These are phyloP conservation scores for Melanomma pulvis-pyrius DNA, from an alignment of 495 filamentous ascomycete genomes.

Conservation along the genomic window DNA sequence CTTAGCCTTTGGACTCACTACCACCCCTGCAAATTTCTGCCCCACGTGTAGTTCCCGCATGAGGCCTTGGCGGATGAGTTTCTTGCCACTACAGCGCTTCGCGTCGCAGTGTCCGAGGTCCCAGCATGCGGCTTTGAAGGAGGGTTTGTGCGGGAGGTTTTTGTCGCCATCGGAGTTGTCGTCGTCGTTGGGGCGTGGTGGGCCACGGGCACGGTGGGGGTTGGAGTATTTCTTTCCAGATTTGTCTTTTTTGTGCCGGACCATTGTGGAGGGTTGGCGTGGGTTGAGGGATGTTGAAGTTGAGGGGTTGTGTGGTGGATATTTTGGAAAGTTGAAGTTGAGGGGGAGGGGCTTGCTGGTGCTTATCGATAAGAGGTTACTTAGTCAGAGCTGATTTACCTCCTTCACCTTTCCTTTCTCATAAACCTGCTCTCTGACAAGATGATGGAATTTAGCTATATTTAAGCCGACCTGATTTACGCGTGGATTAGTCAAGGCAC, in stretches of 20 bases:
- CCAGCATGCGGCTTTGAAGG: conserved; percentile 94
- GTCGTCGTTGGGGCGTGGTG: conserved; percentile 44
- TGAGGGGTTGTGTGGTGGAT: not conserved
- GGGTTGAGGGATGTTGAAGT: not conserved
- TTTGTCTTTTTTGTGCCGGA: conserved; percentile 91
- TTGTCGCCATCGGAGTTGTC: conserved; percentile 42
- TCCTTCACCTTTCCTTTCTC: too few relatives aligned
- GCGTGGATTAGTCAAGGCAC: not conserved
- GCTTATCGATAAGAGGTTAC: conserved; percentile 13
- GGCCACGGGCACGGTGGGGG: conserved; percentile 43
- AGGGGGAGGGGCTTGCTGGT: not conserved
- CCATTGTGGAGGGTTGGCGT: conserved; percentile 56
- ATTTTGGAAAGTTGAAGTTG: not conserved
- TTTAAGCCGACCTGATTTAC: too few relatives aligned
- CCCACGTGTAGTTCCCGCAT: conserved; percentile 94
- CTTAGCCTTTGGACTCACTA: conserved; percentile 95
- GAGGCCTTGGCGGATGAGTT: conserved; percentile 83
- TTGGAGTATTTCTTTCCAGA: conserved; percentile 54
- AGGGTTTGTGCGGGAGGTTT: conserved; percentile 33
- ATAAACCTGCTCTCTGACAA: too few relatives aligned
- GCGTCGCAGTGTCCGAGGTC: conserved; percentile 97
- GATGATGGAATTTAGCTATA: too few relatives aligned
- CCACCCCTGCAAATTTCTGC: conserved; percentile 84
- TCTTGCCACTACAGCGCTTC: conserved; percentile 94
- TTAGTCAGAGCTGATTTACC: not conserved